Evolutionary conservation across 2,329 filamentous ascomycete species (phyloP), one percentile per base, ranked within the genome.

Genomic region (Chrysosporium queenslandicum): DNA sequence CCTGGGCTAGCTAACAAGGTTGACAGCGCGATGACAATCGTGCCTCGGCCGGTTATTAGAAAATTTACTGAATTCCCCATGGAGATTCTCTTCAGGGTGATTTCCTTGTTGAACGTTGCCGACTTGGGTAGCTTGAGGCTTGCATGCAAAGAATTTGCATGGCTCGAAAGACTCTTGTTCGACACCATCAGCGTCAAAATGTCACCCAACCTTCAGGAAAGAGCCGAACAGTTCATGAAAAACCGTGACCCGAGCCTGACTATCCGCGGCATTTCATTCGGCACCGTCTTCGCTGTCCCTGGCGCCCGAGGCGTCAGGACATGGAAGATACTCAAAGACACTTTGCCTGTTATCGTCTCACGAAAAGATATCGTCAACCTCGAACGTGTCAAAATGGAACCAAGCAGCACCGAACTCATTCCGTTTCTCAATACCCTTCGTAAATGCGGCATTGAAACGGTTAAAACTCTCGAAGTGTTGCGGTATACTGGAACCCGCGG

Each of bases 391-490:
- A 45, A 6, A 11, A 43, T 51, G 49, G 2, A 2, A 18, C 30
- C 9, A 7, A 18, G 20, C 18, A 51, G 40, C 39, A 45, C 39
- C 5, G 49, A 51, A 18, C 11, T 51, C 3, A 20, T 51, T 2
- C 49, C 39, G 8, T n/a, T 51, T 37, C 49, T 51, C 12, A 41
- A 41, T 32, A 25, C 27, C 11, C 7, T 50, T 14, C 11, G 37
- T 3, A 11, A n/a, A 42, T 30, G 47, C 12, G 47, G 47, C 11
- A 12, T 47, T 4, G 21, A 11, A 20, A 50, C 23, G 4, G 39
- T 50, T 14, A 41, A 32, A 21, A 18, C 6, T 4, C n/a, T 50
- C 1, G 37, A 50, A 6, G 21, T 50, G 6, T n/a, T 14, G 4
- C 25, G 20, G 7, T 50, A 29, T 23, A 50, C 14, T 14, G 47